Conservation (phyloP, 768 basidiomycete genomes). For the Pulveroboletus sp. region DNA sequence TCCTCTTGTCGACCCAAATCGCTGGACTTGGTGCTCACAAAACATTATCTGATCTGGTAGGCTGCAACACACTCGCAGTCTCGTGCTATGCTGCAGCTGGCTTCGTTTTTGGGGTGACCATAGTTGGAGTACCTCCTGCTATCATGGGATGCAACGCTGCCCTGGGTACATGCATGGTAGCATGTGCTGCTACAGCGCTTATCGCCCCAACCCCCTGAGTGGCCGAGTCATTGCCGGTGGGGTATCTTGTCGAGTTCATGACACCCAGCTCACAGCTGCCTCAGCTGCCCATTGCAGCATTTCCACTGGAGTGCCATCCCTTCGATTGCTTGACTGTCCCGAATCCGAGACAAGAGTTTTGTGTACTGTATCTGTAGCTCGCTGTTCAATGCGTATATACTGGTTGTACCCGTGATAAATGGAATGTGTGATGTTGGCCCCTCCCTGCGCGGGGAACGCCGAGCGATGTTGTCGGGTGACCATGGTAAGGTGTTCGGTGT, state of each 20-base stretch:
- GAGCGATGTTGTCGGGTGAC: background rate
- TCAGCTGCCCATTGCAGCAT: background rate
- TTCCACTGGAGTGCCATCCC: too few species aligned
- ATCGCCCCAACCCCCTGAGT: conserved; percentile 23
- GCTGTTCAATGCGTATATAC: background rate
- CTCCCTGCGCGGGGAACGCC: background rate
- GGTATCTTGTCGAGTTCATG: too few species aligned
- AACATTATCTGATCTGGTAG: conserved; percentile 2
- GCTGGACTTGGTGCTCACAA: background rate
- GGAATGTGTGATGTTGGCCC: background rate
- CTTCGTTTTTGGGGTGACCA: conserved; percentile 20
- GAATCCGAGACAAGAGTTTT: background rate
- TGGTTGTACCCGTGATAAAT: background rate
- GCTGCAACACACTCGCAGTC: conserved; percentile 21
- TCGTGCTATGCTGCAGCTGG: conserved; percentile 24
- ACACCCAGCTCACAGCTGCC: background rate
- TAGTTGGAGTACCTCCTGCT: conserved; percentile 17
- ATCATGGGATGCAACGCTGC: conserved; percentile 20
- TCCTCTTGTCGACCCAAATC: too few species aligned
- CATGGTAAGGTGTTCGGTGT: background rate
- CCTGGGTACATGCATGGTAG: conserved; percentile 23
- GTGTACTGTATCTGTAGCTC: background rate
- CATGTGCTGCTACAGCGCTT: conserved; percentile 19
- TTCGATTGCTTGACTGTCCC: background rate
- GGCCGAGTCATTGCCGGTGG: background rate